These are phyloP conservation scores for Bassia scoparia DNA, from an alignment of 148 eudicot species.

Conservation along the genomic window DNA sequence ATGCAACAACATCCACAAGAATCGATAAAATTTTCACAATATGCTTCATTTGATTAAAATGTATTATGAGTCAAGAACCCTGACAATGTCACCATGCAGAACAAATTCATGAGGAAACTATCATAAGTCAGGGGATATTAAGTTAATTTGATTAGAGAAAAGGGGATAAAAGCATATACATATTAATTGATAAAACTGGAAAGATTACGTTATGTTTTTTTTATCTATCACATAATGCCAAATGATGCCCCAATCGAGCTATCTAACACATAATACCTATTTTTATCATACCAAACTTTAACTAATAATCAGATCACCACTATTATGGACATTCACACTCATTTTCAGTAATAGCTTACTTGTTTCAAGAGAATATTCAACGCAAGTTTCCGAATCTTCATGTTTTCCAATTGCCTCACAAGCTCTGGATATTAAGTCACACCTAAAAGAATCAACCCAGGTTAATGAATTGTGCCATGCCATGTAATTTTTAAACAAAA, in stretches of 20 bases:
- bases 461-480: not conserved
- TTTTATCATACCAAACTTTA: no score
- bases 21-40: constrained; percentile 71
- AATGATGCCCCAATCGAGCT: no score
- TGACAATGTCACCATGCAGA: not conserved
- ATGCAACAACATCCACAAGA: constrained; percentile 56
- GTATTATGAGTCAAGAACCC: not conserved
- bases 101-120: no score
- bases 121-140: no score
- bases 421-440: constrained; percentile 59
- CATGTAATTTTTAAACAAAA: not conserved
- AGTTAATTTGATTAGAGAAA: no score
- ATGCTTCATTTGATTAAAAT: constrained; percentile 59
- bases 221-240: no score
- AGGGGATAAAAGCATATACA: no score
- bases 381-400: constrained; percentile 59
- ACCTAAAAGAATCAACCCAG: constrained; percentile 37
- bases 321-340: not conserved
- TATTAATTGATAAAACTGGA: no score
- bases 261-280: no score
- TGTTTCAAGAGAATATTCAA: constrained; percentile 71
- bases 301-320: no score
- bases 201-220: no score
- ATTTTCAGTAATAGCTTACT: constrained; percentile 33
- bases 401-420: constrained; percentile 54